Percentiles rank a stretch among this genome's conserved stretches.
phyloP scores from a whole-genome alignment of 192 early-diverging fungal species.

The Coemansia sp. region DNA sequence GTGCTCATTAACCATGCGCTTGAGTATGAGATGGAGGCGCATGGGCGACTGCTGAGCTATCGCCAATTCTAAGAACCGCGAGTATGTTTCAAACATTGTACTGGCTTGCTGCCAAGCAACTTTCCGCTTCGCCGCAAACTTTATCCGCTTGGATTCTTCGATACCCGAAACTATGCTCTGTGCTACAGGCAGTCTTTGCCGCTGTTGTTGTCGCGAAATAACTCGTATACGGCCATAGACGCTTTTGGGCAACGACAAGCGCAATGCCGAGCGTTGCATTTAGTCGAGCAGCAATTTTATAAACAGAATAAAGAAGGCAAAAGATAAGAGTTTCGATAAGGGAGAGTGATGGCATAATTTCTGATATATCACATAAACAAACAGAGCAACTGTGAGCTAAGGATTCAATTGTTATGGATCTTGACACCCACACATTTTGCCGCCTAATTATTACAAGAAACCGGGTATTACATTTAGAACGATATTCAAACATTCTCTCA shows the following conservation, averaged over 20 bases:
- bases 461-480: no score
- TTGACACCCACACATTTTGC: background rate
- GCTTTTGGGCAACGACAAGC: slow-evolving; percentile 6
- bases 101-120: slow-evolving; percentile 35
- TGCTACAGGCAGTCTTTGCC: slow-evolving; percentile 4
- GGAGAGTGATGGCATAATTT: background rate
- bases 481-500: no score
- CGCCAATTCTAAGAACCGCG: slow-evolving; percentile 19
- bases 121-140: slow-evolving; percentile 18
- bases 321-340: background rate
- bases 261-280: background rate
- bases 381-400: background rate
- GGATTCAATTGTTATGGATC: background rate
- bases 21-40: slow-evolving; percentile 17
- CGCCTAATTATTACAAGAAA: no score
- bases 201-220: background rate
- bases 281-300: background rate
- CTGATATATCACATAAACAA: background rate
- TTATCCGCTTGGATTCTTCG: slow-evolving; percentile 10
- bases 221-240: slow-evolving; percentile 2
- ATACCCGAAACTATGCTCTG: slow-evolving; percentile 11
- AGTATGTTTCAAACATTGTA: slow-evolving; percentile 10
- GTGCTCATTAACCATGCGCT: slow-evolving; percentile 24
- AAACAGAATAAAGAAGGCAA: background rate
- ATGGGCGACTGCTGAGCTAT: slow-evolving; percentile 1